These are phyloP conservation scores for Spiromastix sp. DNA, from an alignment of 2,329 filamentous ascomycete genomes.

Conservation along the genomic window DNA sequence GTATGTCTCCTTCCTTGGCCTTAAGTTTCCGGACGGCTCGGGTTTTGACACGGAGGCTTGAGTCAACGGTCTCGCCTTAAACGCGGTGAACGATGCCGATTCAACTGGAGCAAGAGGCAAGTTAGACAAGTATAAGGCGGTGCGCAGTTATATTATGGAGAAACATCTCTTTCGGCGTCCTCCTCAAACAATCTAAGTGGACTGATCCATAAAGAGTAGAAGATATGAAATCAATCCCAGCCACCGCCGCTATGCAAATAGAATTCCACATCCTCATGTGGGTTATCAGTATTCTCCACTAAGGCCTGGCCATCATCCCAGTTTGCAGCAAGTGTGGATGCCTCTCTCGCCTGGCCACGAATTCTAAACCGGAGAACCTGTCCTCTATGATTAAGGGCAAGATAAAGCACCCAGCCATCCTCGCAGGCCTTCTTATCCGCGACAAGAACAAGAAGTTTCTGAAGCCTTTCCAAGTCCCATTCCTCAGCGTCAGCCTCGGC, in stretches of 20 bases:
- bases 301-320: conserved; percentile 10
- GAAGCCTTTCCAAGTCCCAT: not conserved
- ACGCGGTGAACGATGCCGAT: not conserved
- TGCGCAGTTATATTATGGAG: not conserved
- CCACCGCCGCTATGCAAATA: conserved; percentile 9
- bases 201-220: too few relatives aligned
- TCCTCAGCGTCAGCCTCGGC: not conserved
- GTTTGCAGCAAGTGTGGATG: conserved; percentile 1
- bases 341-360: conserved; percentile 7
- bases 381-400: conserved; percentile 12
- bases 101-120: not conserved
- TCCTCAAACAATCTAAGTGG: too few relatives aligned
- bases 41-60: not conserved
- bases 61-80: not conserved
- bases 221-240: too few relatives aligned
- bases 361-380: conserved; percentile 11
- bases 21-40: not conserved
- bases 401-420: conserved; percentile 12
- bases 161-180: not conserved
- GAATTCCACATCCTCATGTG: conserved; percentile 6
- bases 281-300: conserved; percentile 9
- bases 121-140: not conserved
- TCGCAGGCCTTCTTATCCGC: conserved; percentile 14
- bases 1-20: conserved; percentile 2
- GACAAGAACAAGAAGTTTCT: conserved; percentile 9